Conservation (phyloP, 1,139 yeast species). For the Pichia sp. region DNA sequence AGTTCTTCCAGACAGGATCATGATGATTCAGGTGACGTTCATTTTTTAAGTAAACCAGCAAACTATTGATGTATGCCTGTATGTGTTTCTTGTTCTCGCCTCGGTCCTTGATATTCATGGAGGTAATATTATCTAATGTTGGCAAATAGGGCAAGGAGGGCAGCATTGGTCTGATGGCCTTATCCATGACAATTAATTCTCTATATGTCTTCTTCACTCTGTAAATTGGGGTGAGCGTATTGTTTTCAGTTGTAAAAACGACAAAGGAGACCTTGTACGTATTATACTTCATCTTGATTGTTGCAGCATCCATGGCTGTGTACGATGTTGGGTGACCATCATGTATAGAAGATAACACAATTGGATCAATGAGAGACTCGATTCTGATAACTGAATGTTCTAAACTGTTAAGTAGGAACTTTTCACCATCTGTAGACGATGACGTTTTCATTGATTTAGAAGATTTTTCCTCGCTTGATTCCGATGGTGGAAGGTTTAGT, state of each 20-base stretch:
- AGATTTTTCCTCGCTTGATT: no score
- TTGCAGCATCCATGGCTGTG: background rate
- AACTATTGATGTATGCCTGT: constrained; percentile 24
- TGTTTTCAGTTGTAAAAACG: constrained; percentile 23
- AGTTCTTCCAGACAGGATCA: constrained; percentile 18
- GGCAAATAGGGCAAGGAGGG: constrained; percentile 50
- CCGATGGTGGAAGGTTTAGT: no score
- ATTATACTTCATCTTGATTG: constrained; percentile 23
- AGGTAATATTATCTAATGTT: constrained; percentile 37
- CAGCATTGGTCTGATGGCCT: constrained; percentile 16
- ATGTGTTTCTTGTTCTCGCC: constrained; percentile 25
- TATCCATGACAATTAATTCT: constrained; percentile 20
- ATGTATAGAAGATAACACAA: constrained; percentile 1
- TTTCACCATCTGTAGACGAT: constrained; percentile 18
- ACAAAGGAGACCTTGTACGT: constrained; percentile 23
- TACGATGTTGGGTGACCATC: background rate
- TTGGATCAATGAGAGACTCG: constrained; percentile 43
- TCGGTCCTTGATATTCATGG: constrained; percentile 24
- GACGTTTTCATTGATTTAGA: no score
- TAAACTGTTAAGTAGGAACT: constrained; percentile 44
- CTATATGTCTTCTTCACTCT: constrained; percentile 21
- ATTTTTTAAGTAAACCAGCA: constrained; percentile 12
- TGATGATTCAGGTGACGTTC: constrained; percentile 10
- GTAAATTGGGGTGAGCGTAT: constrained; percentile 23
- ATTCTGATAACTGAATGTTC: constrained; percentile 47